Evolutionary conservation across 2,329 filamentous ascomycete genomes (phyloP), one percentile per base, ranked within the genome.

Genomic region (Arthroderma sp.): DNA sequence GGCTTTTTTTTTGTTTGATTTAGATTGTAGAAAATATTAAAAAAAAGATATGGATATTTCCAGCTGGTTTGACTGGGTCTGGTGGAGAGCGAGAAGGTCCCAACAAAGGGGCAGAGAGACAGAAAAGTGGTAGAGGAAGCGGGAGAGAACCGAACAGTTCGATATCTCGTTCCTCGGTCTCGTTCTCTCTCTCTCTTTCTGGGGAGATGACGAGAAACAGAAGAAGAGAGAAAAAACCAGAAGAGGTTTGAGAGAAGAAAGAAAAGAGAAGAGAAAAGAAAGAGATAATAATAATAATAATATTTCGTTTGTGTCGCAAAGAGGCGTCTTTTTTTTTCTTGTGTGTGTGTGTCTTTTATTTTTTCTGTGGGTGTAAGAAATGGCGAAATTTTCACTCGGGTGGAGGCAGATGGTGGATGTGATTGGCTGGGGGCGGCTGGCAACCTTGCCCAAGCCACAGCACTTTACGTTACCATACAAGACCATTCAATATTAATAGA

Each of bases 201-300:
- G 32, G 32, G 11, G 32, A 34, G 32, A 11, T 11, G 32, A 34
- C 8, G 32, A 11, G 11, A 34, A 34, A 8, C 2, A 8, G 32
- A 34, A 43, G 11, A 27, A 8, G 32, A 36, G 27, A 37, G 11
- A 37, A 27, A 43, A 37, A 37, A 22, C 7, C 6, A 43, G 41
- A 37, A 29, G 29, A 29, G 28, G 29, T 7, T 7, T 10, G 27
- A 29, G 41, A 46, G 34, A 32, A 45, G 27, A 36, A 48, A 31
- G 36, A 45, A 31, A 40, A 41, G 27, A 41, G 29, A 38, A 41
- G 27, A 31, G 36, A 40, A 8, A 8, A 34, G 32, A 34, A 34
- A 34, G 32, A 11, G 11, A 34, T 8, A 34, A 34, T 8, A 11
- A 34, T 8, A 11, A 34, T 11, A 34, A 34, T 34, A 8, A 11